Evolutionary conservation across 768 basidiomycete species (phyloP).

Genomic region (Leccinum rimulosum): DNA sequence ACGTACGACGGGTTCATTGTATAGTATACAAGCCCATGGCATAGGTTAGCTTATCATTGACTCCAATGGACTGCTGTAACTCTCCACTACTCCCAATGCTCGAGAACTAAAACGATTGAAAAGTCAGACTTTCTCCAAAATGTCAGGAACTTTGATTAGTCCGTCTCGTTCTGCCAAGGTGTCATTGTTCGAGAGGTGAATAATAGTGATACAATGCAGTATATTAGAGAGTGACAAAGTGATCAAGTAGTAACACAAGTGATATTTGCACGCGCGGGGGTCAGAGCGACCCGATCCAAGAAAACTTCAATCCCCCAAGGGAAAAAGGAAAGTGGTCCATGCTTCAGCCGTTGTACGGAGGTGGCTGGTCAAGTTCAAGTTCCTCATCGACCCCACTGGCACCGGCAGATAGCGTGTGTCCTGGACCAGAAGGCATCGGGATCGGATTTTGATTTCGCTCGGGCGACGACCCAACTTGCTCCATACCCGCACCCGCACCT

Average conservation of each 20-base stretch:
- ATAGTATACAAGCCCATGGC: neutral
- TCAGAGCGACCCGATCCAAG: neutral
- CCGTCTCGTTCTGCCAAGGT: neutral
- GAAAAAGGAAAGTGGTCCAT: neutral
- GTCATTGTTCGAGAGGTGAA: neutral
- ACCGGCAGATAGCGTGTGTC: slow-evolving; percentile 13
- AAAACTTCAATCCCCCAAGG: neutral
- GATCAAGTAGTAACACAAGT: neutral
- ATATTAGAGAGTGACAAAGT: neutral
- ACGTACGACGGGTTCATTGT: neutral
- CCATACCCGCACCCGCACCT: neutral
- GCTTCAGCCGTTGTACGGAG: slow-evolving; percentile 17
- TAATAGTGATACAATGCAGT: slow-evolving; percentile 3
- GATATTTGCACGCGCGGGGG: neutral
- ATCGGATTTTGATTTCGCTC: neutral
- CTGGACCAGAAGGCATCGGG: slow-evolving; percentile 27
- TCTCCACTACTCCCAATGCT: slow-evolving; percentile 24
- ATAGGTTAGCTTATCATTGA: neutral
- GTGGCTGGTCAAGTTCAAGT: slow-evolving; percentile 14
- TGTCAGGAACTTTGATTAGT: too few species aligned
- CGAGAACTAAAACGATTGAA: slow-evolving; percentile 18
- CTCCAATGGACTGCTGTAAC: neutral
- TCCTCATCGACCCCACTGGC: slow-evolving; percentile 2
- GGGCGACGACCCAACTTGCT: neutral
- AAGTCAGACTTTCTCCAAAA: slow-evolving; percentile 7